These are phyloP conservation scores for Hyaloscypha variabilis DNA, from an alignment of 495 filamentous ascomycete species.

Conservation along the genomic window DNA sequence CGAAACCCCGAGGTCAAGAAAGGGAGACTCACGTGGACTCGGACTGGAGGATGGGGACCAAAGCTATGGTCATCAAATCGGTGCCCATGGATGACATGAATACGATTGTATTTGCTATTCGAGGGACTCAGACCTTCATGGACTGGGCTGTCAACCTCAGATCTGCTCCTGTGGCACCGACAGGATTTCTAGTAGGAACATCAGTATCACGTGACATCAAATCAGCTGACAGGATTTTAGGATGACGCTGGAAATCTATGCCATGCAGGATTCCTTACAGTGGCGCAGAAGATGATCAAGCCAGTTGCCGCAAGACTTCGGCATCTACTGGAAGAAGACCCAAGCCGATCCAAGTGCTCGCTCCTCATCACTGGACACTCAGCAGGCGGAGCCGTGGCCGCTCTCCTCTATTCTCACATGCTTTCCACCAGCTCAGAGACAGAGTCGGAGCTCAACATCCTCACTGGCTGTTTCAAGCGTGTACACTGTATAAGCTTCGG, in stretches of 20 bases:
- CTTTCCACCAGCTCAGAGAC: slow-evolving; percentile 55
- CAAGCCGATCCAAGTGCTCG: slow-evolving; percentile 63
- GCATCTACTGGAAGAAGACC: slow-evolving; percentile 68
- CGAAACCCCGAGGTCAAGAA: slow-evolving; percentile 59
- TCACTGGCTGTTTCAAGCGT: slow-evolving; percentile 70
- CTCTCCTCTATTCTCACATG: slow-evolving; percentile 79
- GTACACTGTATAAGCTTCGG: slow-evolving; percentile 85
- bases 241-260: slow-evolving; percentile 77
- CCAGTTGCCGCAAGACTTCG: slow-evolving; percentile 71
- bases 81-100: slow-evolving; percentile 74
- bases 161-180: slow-evolving; percentile 60
- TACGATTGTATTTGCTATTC: slow-evolving; percentile 78
- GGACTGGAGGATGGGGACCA: slow-evolving; percentile 72
- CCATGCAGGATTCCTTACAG: slow-evolving; percentile 75
- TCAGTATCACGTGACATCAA: neutral
- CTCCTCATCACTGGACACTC: slow-evolving; percentile 84
- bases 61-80: slow-evolving; percentile 83
- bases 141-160: slow-evolving; percentile 85
- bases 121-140: slow-evolving; percentile 76
- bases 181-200: slow-evolving; percentile 61
- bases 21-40: slow-evolving; percentile 65
- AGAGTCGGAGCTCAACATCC: slow-evolving; percentile 64
- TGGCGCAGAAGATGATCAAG: slow-evolving; percentile 73
- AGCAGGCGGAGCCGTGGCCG: slow-evolving; percentile 79
- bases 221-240: slow-evolving; percentile 31